Base-by-base conservation (phyloP, 257 asterid species). In the Solanum chmielewskii region DNA sequence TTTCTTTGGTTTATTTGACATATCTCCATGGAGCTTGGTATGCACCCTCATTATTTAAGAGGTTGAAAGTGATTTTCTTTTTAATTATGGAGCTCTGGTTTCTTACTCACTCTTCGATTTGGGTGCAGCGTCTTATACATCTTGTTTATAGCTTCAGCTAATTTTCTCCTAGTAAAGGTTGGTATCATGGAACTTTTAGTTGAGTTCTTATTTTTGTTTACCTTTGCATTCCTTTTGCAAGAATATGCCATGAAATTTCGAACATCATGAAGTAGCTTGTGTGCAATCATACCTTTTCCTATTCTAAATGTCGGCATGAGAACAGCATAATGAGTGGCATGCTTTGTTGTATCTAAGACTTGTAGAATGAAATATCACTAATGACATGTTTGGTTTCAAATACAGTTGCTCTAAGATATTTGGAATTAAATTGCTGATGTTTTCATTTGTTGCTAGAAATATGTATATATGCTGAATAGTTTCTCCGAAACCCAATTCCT, bases 11-110 rank as follows among this genome's bases (percentile, higher is more conserved):
- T 87, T 97, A 97, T 90, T 89, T 97, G 81, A 86, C 91, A 6
- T 94, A 94, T 92, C 94, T 96, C 44, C 99, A 96, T n/a, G 98
- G 95, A 47, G 94, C 97, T 88, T 94, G 99, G 99, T 96, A 94
- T 83, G 88, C 84, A 85, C 64, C 35, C 83, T 35, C 27, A n/a
- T 73, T 62, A 15, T 83, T 52, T 47, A 31, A 73, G 23, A 69
- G 75, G 82, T 83, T 68, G 81, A 56, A 44, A 62, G 82, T 39
- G 1, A 4, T 37, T 39, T 74, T 20, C 27, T 74, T 81, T 49
- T 81, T 11, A 31, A 29, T 81, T 49, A 52, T 81, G 44, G 69
- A 11, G 27, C 12, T 29, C 29, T 11, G 74, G 74, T 25, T 71
- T 84, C 25, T 86, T 86, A 42, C 41, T 73, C 18, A 49, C 86